phyloP scores from a whole-genome alignment of 257 asterid genomes.

The Fraxinus anomala region DNA sequence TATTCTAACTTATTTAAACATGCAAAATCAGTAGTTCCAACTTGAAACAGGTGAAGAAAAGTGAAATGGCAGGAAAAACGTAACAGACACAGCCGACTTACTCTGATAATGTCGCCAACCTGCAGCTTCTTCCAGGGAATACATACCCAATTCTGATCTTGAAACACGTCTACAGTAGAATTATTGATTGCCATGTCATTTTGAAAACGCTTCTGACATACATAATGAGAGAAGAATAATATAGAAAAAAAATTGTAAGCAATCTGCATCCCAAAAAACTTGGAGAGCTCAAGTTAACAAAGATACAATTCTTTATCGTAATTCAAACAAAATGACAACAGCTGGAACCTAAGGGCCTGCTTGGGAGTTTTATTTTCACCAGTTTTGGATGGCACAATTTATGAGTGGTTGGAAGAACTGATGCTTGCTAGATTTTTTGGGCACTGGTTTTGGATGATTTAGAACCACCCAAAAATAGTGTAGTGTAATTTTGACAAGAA shows the following conservation, averaged over 20 bases:
- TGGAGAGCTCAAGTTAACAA: conserved; percentile 3
- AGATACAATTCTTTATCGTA: background rate
- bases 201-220: conserved; percentile 87
- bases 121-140: conserved; percentile 98
- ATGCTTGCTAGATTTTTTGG: too few species aligned
- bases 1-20: background rate
- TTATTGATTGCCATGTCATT: conserved; percentile 92
- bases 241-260: conserved; percentile 36
- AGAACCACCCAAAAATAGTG: too few species aligned
- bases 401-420: too few species aligned
- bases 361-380: too few species aligned
- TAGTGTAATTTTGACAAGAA: too few species aligned
- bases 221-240: conserved; percentile 33
- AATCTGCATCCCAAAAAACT: conserved; percentile 17
- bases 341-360: background rate
- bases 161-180: conserved; percentile 73
- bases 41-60: conserved; percentile 23
- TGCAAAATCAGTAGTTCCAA: conserved; percentile 6
- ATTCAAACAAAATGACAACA: background rate
- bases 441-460: too few species aligned
- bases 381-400: too few species aligned
- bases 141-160: conserved; percentile 74
- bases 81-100: conserved; percentile 41
- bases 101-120: conserved; percentile 95
- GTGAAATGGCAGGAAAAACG: conserved; percentile 19